These are phyloP conservation scores for Clavispora phyllophila DNA, from an alignment of 805 yeast species.

Conservation along the genomic window DNA sequence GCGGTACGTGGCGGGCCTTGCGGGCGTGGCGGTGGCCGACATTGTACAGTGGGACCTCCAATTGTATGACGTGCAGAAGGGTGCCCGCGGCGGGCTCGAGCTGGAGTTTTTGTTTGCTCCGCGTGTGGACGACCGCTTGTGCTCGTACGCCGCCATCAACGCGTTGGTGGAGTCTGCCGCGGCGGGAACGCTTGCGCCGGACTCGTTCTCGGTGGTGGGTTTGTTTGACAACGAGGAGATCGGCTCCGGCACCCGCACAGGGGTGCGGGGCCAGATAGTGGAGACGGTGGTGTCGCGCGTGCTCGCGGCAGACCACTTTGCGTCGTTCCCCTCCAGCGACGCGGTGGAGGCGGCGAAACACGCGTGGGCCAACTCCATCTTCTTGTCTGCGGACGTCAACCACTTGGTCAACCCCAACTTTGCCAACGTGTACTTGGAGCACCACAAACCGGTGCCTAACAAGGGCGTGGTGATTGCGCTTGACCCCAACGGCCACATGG, in stretches of 20 bases:
- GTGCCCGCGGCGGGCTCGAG: slow-evolving; percentile 70
- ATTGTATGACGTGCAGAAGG: slow-evolving; percentile 76
- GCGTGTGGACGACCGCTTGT: slow-evolving; percentile 78
- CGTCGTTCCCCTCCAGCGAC: slow-evolving; percentile 13
- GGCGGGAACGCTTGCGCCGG: slow-evolving; percentile 19
- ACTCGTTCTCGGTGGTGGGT: slow-evolving; percentile 53
- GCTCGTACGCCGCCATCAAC: slow-evolving; percentile 66
- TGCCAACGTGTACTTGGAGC: slow-evolving; percentile 58
- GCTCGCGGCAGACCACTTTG: slow-evolving; percentile 25
- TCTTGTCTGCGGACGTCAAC: slow-evolving; percentile 79
- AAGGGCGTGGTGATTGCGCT: slow-evolving; percentile 65
- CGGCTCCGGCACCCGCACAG: slow-evolving; percentile 76
- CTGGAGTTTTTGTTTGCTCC: slow-evolving; percentile 78
- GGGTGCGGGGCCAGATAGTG: slow-evolving; percentile 73
- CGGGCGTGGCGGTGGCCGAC: slow-evolving; percentile 55
- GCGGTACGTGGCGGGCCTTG: slow-evolving; percentile 61
- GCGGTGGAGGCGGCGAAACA: slow-evolving; percentile 28
- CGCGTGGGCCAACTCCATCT: slow-evolving; percentile 67
- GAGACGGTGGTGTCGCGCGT: slow-evolving; percentile 62
- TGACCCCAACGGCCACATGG: slow-evolving; percentile 81
- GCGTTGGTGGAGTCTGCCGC: slow-evolving; percentile 45
- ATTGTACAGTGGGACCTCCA: slow-evolving; percentile 71
- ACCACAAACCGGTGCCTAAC: slow-evolving; percentile 79
- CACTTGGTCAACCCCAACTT: slow-evolving; percentile 83
- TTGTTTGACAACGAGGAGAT: slow-evolving; percentile 79